phyloP scores from a whole-genome alignment of 768 basidiomycete genomes.

The Lactarius trivialis region DNA sequence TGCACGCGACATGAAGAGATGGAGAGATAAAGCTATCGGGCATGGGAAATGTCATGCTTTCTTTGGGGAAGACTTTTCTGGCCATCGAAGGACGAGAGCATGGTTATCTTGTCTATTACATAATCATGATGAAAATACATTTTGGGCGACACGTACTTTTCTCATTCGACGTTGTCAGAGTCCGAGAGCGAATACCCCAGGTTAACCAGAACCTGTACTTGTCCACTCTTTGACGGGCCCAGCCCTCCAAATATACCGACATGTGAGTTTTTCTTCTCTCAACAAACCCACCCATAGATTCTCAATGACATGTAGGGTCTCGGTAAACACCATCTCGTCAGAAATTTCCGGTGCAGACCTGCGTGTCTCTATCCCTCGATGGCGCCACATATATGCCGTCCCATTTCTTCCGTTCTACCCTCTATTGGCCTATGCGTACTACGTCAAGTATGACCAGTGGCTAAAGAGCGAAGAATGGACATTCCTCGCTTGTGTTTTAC shows the following conservation, averaged over 20 bases:
- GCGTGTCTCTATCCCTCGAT: slow-evolving; percentile 61
- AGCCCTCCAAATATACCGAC: neutral
- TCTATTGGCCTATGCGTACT: slow-evolving; percentile 85
- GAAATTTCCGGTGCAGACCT: slow-evolving; percentile 65
- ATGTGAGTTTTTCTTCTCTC: slow-evolving; percentile 2
- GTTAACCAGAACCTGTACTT: neutral
- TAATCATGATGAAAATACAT: neutral
- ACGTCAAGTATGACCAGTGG: slow-evolving; percentile 85
- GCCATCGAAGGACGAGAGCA: neutral
- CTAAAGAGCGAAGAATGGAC: slow-evolving; percentile 96
- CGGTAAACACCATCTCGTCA: slow-evolving; percentile 50
- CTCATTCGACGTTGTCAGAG: neutral
- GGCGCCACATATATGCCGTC: slow-evolving; percentile 62
- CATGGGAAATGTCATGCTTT: neutral
- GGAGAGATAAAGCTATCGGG: neutral
- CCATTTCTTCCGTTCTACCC: slow-evolving; percentile 82
- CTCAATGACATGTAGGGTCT: slow-evolving; percentile 29
- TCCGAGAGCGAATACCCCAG: neutral
- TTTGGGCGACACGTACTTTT: neutral
- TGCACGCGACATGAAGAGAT: neutral
- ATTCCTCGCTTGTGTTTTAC: slow-evolving; percentile 80
- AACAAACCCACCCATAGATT: neutral
- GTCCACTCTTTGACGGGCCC: neutral
- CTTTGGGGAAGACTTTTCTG: neutral
- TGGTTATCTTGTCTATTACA: neutral